phyloP scores from a whole-genome alignment of 495 filamentous ascomycete species.

The Parachaetomium inaequale region DNA sequence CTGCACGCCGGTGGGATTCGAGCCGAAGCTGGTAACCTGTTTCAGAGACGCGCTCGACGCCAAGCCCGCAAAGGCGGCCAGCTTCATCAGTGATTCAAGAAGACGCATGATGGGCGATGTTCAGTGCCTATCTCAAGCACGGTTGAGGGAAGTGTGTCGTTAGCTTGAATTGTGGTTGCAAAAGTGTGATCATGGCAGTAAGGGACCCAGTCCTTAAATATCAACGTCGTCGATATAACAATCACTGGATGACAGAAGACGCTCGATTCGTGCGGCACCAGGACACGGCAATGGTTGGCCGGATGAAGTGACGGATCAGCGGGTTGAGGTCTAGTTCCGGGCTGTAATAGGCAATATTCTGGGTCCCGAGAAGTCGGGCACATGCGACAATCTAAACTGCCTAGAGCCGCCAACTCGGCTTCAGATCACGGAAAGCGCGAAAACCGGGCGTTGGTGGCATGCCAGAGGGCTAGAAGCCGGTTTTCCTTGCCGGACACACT shows the following conservation, averaged over 20 bases:
- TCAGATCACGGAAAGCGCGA: background rate
- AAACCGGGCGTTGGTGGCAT: background rate
- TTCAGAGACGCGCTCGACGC: conserved; percentile 33
- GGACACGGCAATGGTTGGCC: conserved; percentile 7
- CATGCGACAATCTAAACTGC: background rate
- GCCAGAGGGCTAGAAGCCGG: background rate
- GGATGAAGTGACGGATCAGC: conserved; percentile 1
- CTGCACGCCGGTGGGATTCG: conserved; percentile 36
- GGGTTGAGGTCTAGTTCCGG: background rate
- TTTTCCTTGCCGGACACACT: background rate
- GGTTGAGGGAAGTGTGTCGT: background rate
- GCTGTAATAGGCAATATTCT: background rate
- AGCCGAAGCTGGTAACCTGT: conserved; percentile 36
- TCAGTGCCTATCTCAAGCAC: background rate
- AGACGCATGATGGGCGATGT: conserved; percentile 3
- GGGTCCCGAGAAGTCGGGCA: conserved; percentile 6
- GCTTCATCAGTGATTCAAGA: background rate
- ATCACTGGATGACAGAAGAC: background rate
- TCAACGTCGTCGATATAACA: background rate
- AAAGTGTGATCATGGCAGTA: too few species aligned
- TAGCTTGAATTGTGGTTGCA: too few species aligned
- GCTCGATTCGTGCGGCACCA: background rate
- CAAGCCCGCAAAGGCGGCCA: conserved; percentile 2
- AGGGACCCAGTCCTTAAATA: background rate
- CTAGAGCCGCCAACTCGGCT: background rate